Evolutionary conservation across 1,284 basidiomycete species (phyloP), one percentile per base, ranked within the genome.

Genomic region (Earliella scabrosa): DNA sequence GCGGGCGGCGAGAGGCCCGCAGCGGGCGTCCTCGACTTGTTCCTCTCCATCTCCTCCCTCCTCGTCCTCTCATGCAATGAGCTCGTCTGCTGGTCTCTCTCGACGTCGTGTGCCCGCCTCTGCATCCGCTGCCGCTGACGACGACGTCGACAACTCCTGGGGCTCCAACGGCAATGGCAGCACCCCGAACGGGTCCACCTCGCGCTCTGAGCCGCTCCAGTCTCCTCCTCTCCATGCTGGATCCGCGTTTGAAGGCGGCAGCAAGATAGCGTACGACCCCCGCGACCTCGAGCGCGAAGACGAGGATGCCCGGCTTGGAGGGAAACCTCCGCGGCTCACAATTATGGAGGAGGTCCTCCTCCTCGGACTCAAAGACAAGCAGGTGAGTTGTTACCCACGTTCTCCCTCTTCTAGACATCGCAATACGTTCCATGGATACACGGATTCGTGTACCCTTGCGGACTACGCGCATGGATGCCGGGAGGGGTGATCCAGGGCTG

Each of bases 261-360:
- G 81, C 66, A 93, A 90, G 76, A 86, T 99, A 66, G 97, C 97
- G 2, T 98, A 84, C 70, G 97, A 99, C 77, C 96, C 96, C 1
- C 79, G 95, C 53, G 97, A 99, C 76, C 75, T 98, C 63, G 85
- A 90, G 65, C 81, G 88, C 66, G 87, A 86, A 45, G 83, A 83
- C 45, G 93, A 97, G 72, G 85, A 87, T 54, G 78, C 77, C 34
- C 79, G 76, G 52, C 68, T 81, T 52, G 87, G 88, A 8, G 88
- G 88, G 18, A 86, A 86, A 70, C 83, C 91, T 72, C 97, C 97
- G 0, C 82, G 83, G 58, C 77, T 99, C 64, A 99, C 97, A 9
- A 83, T 99, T 54, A 94, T 99, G 92, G 97, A 99, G 76, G 97
- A 99, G 76, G 88, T 99, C 16, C 76, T 99, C 52, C 75, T 99